Base-by-base conservation (phyloP, 176 grass and related monocot genomes). In the Carex cristatella region DNA sequence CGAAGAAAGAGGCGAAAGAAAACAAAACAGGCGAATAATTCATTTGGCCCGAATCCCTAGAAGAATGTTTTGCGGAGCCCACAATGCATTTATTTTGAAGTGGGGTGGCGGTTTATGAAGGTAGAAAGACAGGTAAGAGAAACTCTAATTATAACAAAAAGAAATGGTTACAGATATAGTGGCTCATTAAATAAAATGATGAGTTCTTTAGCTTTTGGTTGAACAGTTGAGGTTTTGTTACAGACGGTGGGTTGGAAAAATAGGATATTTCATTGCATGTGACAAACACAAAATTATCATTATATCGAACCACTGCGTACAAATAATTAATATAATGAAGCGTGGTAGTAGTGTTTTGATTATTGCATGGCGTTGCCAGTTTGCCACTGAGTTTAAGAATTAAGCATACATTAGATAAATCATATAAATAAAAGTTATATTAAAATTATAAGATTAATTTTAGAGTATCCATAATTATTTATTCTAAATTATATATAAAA, bases 21-120 rank as follows among this genome's bases (percentile, higher is more conserved):
- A 35, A 83, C 59, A 69, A 83, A 83, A n/a, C 12, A 67, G 65
- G 63, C 19, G 81, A 83, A 83, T 83, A 69, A 69, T 83, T 68
- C 27, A 65, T 53, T 30, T 30, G 65, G 1, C 59, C 33, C 62
- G 6, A 14, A 83, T 83, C 81, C 81, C 81, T 55, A 83, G 59
- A 67, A 68, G 81, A 83, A 83, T 83, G 81, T 83, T 69, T 83
- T 69, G 35, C 32, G 46, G 61, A 49, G 9, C 81, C 81, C 63
- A 83, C 62, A 28, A 67, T 68, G 16, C 44, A 83, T 53, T 12
- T 69, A 16, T 2, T 35, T 23, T 23, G 0, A 83, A 13, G 28
- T 31, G 81, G 31, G 63, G 62, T 69, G 62, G 64, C 38, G 1
- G 35, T 68, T 65, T 83, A 83, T 48, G 33, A 83, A 53, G 46